A percentile compares a stretch with the other conserved stretches of the same genome.
These are phyloP conservation scores for Rosa hybrid DNA, from an alignment of 331 rosid genomes.

Conservation along the genomic window DNA sequence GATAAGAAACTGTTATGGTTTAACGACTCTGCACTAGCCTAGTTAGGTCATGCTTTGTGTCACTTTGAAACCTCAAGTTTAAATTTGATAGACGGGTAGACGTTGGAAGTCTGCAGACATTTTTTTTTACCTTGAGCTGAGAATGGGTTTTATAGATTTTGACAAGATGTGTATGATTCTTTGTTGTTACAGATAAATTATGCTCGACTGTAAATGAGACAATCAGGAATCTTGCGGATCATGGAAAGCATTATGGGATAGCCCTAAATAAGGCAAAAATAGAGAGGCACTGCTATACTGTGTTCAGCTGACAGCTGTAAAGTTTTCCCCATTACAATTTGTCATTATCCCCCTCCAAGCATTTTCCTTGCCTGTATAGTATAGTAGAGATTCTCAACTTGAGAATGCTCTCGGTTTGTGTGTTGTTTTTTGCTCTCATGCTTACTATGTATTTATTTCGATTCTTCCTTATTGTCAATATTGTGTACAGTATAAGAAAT, in stretches of 20 bases:
- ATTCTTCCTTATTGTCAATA: not conserved
- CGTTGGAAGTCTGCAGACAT: too few relatives aligned
- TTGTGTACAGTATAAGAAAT: conserved; percentile 4
- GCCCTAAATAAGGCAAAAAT: not conserved
- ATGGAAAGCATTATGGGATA: not conserved
- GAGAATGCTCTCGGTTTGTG: not conserved
- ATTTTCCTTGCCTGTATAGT: not conserved
- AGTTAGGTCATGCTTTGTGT: not conserved
- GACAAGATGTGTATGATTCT: not conserved
- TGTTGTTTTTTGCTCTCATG: not conserved
- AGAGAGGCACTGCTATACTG: not conserved
- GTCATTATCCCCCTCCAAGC: too few relatives aligned
- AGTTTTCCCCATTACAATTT: not conserved
- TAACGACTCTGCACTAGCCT: not conserved
- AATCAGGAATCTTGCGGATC: not conserved
- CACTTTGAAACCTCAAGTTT: not conserved
- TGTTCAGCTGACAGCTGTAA: conserved; percentile 2
- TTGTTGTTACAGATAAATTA: conserved; percentile 25
- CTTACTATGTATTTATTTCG: not conserved
- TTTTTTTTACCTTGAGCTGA: not conserved
- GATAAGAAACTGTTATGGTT: not conserved
- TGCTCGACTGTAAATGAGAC: conserved; percentile 12
- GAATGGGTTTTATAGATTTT: not conserved
- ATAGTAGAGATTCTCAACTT: not conserved
- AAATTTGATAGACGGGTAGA: not conserved